Percentiles rank a stretch among this genome's conserved stretches.
phyloP scores from a whole-genome alignment of 2,329 filamentous ascomycete genomes.

The Penicillium sp. region DNA sequence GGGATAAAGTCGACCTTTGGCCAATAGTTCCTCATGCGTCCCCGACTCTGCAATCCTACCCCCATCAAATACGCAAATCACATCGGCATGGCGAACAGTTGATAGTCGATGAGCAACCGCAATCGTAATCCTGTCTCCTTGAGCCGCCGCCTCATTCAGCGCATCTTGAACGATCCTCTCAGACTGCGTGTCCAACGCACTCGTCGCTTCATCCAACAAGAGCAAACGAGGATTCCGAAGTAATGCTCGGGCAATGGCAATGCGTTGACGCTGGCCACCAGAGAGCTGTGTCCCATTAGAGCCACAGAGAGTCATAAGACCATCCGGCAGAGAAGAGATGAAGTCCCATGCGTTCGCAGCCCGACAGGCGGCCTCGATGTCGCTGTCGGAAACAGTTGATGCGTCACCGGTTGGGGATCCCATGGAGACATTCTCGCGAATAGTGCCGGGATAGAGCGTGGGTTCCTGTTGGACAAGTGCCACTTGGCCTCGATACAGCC shows the following conservation, averaged over 20 bases:
- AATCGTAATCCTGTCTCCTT: constrained; percentile 30
- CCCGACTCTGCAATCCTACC: constrained; percentile 43
- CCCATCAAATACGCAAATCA: constrained; percentile 61
- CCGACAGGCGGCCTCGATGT: constrained; percentile 33
- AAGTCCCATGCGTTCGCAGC: constrained; percentile 50
- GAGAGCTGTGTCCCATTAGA: constrained; percentile 5
- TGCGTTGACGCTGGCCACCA: constrained; percentile 50
- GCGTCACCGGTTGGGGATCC: constrained; percentile 45
- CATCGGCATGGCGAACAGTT: constrained; percentile 57
- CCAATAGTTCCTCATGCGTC: constrained; percentile 38
- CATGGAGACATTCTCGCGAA: constrained; percentile 66
- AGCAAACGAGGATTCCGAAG: constrained; percentile 66
- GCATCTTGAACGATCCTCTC: constrained; percentile 84
- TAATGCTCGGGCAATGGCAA: constrained; percentile 53
- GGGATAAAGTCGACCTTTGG: constrained; percentile 36
- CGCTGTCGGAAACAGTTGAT: constrained; percentile 30
- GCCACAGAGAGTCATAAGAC: constrained; percentile 17
- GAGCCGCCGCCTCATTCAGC: constrained; percentile 55
- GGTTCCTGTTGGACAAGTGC: constrained; percentile 73
- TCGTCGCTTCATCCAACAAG: constrained; percentile 86
- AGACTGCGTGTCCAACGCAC: constrained; percentile 79
- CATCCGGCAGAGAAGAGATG: constrained; percentile 47
- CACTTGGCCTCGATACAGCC: constrained; percentile 60
- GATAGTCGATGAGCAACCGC: constrained; percentile 29
- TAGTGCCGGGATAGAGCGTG: constrained; percentile 65